Percentiles rank a stretch among this genome's conserved stretches.
These are phyloP conservation scores for Capsella bursapastoris DNA, from an alignment of 345 rosid genomes.

Conservation along the genomic window DNA sequence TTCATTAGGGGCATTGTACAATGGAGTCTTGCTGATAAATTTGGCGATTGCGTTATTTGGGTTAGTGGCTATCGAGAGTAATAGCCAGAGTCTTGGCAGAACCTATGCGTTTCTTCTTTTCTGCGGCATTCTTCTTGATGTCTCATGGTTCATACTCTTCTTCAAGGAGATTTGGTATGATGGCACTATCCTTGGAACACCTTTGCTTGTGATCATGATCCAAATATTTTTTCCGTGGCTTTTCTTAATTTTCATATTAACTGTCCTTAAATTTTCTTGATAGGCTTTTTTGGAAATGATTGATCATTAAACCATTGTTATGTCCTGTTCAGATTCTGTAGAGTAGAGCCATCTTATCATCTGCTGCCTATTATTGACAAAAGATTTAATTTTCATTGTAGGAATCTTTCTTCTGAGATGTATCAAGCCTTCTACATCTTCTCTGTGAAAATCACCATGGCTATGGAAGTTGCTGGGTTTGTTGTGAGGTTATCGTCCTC, in stretches of 20 bases:
- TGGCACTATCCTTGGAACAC: background rate
- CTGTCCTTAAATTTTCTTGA: background rate
- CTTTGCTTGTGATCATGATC: background rate
- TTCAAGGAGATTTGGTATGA: conserved; percentile 64
- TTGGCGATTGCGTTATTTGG: conserved; percentile 77
- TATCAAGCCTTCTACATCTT: conserved; percentile 59
- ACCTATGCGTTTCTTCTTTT: conserved; percentile 80
- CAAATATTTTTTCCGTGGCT: background rate
- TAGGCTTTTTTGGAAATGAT: conserved; percentile 2
- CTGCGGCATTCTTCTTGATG: conserved; percentile 63
- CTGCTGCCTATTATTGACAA: background rate
- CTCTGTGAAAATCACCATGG: conserved; percentile 78
- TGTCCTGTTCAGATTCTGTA: background rate
- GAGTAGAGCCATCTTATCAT: background rate
- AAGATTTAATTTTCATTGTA: conserved; percentile 33
- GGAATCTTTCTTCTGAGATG: conserved; percentile 63
- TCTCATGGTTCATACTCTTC: conserved; percentile 72
- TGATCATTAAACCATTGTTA: background rate
- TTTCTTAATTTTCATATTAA: background rate
- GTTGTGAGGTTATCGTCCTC: conserved; percentile 78
- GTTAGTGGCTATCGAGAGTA: conserved; percentile 78
- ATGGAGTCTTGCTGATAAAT: conserved; percentile 71
- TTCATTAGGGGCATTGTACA: conserved; percentile 82
- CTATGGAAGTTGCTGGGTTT: conserved; percentile 83
- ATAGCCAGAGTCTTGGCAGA: conserved; percentile 73